These are phyloP conservation scores for Kluyveromyces marxianus DNA, from an alignment of 1,139 yeast species.

Conservation along the genomic window DNA sequence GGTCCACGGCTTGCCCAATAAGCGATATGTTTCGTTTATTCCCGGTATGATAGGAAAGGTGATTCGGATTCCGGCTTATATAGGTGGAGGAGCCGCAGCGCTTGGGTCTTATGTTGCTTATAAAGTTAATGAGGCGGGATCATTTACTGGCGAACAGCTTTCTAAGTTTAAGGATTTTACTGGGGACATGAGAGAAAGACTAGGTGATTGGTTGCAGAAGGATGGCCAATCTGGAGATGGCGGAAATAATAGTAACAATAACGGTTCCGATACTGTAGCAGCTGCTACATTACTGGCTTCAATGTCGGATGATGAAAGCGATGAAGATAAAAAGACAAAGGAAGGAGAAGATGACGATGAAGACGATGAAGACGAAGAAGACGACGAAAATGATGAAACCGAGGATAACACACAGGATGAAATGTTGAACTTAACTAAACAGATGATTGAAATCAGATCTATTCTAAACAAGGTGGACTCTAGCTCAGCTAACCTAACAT, in stretches of 20 bases:
- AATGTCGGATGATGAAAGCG: conserved; percentile 29
- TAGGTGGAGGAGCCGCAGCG: conserved; percentile 89
- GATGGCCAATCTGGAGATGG: conserved; percentile 25
- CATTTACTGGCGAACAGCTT: conserved; percentile 60
- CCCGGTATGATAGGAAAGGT: conserved; percentile 51
- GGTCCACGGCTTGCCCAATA: conserved; percentile 7
- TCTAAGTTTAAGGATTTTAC: conserved; percentile 54
- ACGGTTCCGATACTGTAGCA: conserved; percentile 29
- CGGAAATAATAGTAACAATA: conserved; percentile 23
- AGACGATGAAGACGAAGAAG: conserved; percentile 33
- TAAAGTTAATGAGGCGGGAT: conserved; percentile 81
- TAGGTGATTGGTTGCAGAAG: conserved; percentile 24
- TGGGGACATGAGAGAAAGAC: conserved; percentile 25
- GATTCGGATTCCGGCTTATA: conserved; percentile 63
- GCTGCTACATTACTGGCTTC: conserved; percentile 35
- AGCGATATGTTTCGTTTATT: conserved; percentile 31
- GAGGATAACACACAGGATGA: conserved; percentile 58
- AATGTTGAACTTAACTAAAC: conserved; percentile 80
- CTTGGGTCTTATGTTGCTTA: conserved; percentile 90
- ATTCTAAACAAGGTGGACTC: conserved; percentile 72
- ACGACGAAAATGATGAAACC: conserved; percentile 35
- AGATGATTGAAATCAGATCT: conserved; percentile 92
- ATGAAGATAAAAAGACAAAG: conserved; percentile 12
- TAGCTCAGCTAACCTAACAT: conserved; percentile 59
- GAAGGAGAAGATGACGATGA: conserved; percentile 17